A percentile compares a stretch with the other conserved stretches of the same genome.
Conservation (phyloP, 495 filamentous ascomycete species). For the Glonium stellatum region DNA sequence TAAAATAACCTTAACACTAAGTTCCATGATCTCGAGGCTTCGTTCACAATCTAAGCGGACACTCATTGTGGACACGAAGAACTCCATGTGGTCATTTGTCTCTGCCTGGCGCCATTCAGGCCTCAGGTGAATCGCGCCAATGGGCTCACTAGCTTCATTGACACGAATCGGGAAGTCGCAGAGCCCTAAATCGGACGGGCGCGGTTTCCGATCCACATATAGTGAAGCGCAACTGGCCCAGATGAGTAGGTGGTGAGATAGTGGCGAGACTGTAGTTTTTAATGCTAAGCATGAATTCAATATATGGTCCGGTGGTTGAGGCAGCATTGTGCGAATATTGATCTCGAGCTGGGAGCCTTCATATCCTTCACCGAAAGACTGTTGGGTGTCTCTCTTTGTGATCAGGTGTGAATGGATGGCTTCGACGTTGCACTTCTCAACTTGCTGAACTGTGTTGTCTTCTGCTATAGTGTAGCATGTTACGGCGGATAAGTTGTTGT, state of each 20-base stretch:
- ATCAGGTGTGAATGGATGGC: neutral
- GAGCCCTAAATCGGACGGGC: neutral
- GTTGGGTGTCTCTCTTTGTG: neutral
- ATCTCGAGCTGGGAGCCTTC: neutral
- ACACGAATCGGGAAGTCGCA: neutral
- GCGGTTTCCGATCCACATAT: neutral
- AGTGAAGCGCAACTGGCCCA: neutral
- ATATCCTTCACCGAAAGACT: neutral
- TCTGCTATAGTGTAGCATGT: neutral
- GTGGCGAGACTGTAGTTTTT: neutral
- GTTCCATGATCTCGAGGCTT: neutral
- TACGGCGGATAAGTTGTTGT: neutral
- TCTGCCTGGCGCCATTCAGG: neutral
- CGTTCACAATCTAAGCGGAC: neutral
- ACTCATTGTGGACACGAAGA: neutral
- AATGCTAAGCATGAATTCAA: neutral
- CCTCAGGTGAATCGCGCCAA: neutral
- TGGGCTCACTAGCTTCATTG: neutral
- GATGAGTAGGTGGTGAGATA: neutral
- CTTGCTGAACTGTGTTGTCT: neutral
- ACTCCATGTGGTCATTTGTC: neutral
- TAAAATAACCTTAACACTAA: neutral
- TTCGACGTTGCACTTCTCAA: neutral
- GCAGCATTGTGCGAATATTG: neutral
- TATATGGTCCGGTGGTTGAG: neutral